These are phyloP conservation scores for Thermomucor indicae-seudaticae DNA, from an alignment of 371 early-diverging fungal species.

Conservation along the genomic window DNA sequence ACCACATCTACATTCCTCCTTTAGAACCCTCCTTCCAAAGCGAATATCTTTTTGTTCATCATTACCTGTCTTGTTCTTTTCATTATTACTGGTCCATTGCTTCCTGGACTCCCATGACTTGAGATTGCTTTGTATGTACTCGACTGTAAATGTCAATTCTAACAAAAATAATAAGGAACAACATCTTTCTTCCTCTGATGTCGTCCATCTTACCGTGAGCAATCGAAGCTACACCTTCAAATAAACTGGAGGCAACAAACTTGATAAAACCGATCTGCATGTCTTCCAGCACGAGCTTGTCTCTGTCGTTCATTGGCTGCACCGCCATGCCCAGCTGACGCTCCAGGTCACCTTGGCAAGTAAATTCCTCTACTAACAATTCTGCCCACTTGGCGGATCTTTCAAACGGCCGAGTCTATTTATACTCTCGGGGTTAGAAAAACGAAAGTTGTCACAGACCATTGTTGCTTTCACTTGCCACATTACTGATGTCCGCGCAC, in stretches of 20 bases:
- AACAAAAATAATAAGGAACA: neutral
- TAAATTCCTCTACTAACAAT: slow-evolving; percentile 52
- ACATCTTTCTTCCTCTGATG: neutral
- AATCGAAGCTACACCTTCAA: slow-evolving; percentile 38
- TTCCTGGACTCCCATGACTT: slow-evolving; percentile 28
- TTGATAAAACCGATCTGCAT: slow-evolving; percentile 67
- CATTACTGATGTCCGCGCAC: slow-evolving; percentile 79
- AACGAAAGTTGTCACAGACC: neutral
- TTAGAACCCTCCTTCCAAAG: too few species aligned
- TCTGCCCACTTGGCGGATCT: slow-evolving; percentile 52
- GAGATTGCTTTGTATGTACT: slow-evolving; percentile 33
- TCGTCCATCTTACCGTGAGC: slow-evolving; percentile 17
- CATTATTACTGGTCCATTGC: slow-evolving; percentile 1
- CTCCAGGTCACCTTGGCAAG: slow-evolving; percentile 58
- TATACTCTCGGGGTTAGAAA: neutral
- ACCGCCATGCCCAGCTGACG: slow-evolving; percentile 51
- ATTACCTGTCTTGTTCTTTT: neutral
- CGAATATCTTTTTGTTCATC: too few species aligned
- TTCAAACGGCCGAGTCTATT: slow-evolving; percentile 47
- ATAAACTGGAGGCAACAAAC: slow-evolving; percentile 61
- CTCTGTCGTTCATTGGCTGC: slow-evolving; percentile 49
- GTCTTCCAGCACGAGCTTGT: slow-evolving; percentile 41
- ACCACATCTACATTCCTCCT: neutral
- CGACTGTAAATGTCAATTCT: slow-evolving; percentile 37
- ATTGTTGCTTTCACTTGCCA: slow-evolving; percentile 27